Evolutionary conservation across 768 basidiomycete species (phyloP), one percentile per base, ranked within the genome.

Genomic region (Lactarius psammicola): DNA sequence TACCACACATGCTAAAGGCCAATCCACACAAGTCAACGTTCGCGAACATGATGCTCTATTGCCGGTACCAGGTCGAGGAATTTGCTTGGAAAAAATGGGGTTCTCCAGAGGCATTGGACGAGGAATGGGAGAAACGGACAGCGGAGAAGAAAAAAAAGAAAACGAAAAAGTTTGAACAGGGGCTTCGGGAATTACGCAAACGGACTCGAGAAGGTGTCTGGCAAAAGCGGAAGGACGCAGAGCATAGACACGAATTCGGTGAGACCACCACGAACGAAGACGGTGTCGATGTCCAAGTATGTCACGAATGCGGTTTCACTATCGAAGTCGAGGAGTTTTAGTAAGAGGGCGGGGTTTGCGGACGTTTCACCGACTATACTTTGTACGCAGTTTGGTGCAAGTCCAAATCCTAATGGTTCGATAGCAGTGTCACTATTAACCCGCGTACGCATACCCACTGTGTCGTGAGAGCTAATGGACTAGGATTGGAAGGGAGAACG

Each of bases 81-180:
- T 98, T 95, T 76, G 96, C 97, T 5, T 97, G 89, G 90, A 88
- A 92, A 74, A 99, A 99, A 77, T 99, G 97, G 97, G 95, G 94
- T 0, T 92, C 94, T 1, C 83, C 92, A 10, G 95, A 97, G 75
- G 93, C 86, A 11, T 76, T 99, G 56, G 96, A 98, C 72, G 83
- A 82, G 7, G 96, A 98, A 73, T 98, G 87, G 75, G 88, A 91
- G 70, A 81, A 82, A 38, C 83, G 95, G 60, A 84, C 83, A 60
- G 82, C 80, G 26, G 92, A 92, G 72, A 96, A 95, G 81, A 90
- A 88, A 73, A 88, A 88, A 73, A 91, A 93, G 76, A 91, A 92
- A 80, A 91, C 91, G 70, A 93, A 87, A 75, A 98, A 99, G 74
- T 98, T 98, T 70, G 95, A 97, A 73, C 87, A 95, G 71, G 86